phyloP scores from a whole-genome alignment of 169 alveolate species.

The Babesia ovata region DNA sequence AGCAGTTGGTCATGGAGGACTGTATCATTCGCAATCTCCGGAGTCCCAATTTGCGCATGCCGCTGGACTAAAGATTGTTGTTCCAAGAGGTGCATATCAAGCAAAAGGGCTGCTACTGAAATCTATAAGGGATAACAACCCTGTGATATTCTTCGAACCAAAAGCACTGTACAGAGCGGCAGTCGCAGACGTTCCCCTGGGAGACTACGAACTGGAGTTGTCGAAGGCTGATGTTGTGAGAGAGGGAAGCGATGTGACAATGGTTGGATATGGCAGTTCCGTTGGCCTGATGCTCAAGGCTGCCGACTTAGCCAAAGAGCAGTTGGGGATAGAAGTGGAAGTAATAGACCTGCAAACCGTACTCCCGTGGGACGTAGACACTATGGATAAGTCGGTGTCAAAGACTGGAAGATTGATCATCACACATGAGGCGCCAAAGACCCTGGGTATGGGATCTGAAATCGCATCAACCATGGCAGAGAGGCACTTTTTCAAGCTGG shows the following conservation, averaged over 20 bases:
- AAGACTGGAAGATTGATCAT: slow-evolving; percentile 92
- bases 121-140: slow-evolving; percentile 88
- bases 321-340: slow-evolving; percentile 87
- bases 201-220: slow-evolving; percentile 89
- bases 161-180: slow-evolving; percentile 94
- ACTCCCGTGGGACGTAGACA: slow-evolving; percentile 94
- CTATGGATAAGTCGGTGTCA: slow-evolving; percentile 88
- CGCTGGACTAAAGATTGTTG: slow-evolving; percentile 91
- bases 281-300: slow-evolving; percentile 86
- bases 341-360: slow-evolving; percentile 95
- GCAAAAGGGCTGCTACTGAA: slow-evolving; percentile 91
- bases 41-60: slow-evolving; percentile 97
- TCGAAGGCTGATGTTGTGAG: slow-evolving; percentile 91
- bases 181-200: slow-evolving; percentile 91
- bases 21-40: slow-evolving; percentile 94
- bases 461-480: slow-evolving; percentile 90
- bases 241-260: slow-evolving; percentile 91
- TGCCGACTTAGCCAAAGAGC: slow-evolving; percentile 86
- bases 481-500: slow-evolving; percentile 90
- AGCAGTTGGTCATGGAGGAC: slow-evolving; percentile 98
- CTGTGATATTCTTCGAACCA: slow-evolving; percentile 97
- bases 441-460: slow-evolving; percentile 93
- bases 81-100: slow-evolving; percentile 94
- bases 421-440: slow-evolving; percentile 94
- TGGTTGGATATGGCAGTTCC: slow-evolving; percentile 87